Evolutionary conservation across 495 filamentous ascomycete genomes (phyloP).

Genomic region (Pyronema omphalodes): DNA sequence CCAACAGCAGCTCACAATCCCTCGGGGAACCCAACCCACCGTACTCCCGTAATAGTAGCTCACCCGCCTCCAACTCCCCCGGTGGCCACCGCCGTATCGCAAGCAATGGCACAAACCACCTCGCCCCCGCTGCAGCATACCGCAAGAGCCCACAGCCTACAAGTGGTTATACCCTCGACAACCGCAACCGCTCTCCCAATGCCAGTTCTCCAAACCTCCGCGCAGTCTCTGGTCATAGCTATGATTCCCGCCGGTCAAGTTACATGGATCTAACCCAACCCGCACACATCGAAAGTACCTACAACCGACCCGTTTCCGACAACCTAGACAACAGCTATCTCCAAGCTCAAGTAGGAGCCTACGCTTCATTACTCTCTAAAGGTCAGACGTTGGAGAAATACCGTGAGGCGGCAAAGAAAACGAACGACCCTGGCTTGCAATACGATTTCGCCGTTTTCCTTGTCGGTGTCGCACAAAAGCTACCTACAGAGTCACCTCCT

Average conservation of each 20-base stretch:
- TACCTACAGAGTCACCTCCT: slow-evolving; percentile 28
- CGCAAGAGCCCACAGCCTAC: slow-evolving; percentile 15
- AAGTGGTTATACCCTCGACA: slow-evolving; percentile 18
- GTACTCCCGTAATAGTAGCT: slow-evolving; percentile 15
- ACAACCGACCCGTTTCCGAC: slow-evolving; percentile 48
- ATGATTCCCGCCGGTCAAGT: slow-evolving; percentile 58
- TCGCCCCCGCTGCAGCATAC: slow-evolving; percentile 1
- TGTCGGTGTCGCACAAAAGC: slow-evolving; percentile 63
- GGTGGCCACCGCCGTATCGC: neutral
- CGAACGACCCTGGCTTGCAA: slow-evolving; percentile 66
- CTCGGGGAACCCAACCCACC: slow-evolving; percentile 3
- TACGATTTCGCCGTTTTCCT: slow-evolving; percentile 94
- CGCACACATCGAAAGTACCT: slow-evolving; percentile 62
- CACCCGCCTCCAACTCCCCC: slow-evolving; percentile 13
- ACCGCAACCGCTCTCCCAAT: slow-evolving; percentile 12
- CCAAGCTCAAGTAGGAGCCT: slow-evolving; percentile 58
- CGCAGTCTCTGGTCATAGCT: slow-evolving; percentile 37
- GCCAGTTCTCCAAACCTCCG: slow-evolving; percentile 6
- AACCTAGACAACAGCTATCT: slow-evolving; percentile 57
- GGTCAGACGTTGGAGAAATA: slow-evolving; percentile 96
- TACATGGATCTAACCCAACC: slow-evolving; percentile 77
- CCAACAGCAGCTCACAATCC: neutral
- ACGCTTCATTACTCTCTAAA: slow-evolving; percentile 73
- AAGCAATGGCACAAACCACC: neutral
- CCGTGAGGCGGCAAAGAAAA: slow-evolving; percentile 87